phyloP scores from a whole-genome alignment of 495 filamentous ascomycete species.

The Lasiosphaeria hispida region DNA sequence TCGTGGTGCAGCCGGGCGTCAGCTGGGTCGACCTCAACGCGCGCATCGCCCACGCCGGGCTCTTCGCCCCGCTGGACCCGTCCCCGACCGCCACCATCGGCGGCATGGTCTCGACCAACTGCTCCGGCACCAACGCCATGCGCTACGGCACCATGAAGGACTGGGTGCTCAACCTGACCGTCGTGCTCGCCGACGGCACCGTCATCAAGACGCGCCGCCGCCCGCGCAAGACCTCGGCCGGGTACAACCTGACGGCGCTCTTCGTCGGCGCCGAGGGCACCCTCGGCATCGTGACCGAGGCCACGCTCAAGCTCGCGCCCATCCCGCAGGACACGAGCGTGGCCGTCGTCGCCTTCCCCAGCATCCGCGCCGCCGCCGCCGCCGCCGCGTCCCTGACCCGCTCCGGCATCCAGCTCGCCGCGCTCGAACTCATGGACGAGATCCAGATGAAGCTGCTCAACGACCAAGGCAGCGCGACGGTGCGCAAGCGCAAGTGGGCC shows the following conservation, averaged over 20 bases:
- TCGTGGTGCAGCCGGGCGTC: slow-evolving; percentile 82
- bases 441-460: slow-evolving; percentile 73
- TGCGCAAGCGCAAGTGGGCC: slow-evolving; percentile 50
- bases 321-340: slow-evolving; percentile 63
- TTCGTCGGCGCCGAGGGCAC: slow-evolving; percentile 95
- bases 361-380: slow-evolving; percentile 59
- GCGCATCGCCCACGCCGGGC: slow-evolving; percentile 63
- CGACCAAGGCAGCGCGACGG: slow-evolving; percentile 55
- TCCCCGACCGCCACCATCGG: slow-evolving; percentile 60
- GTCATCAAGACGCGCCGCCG: slow-evolving; percentile 71
- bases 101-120: slow-evolving; percentile 76
- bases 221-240: slow-evolving; percentile 71
- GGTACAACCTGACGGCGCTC: slow-evolving; percentile 77
- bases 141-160: slow-evolving; percentile 83
- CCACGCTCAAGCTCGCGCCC: slow-evolving; percentile 66
- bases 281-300: slow-evolving; percentile 83
- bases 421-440: slow-evolving; percentile 72
- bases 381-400: slow-evolving; percentile 63
- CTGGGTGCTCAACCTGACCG: slow-evolving; percentile 75
- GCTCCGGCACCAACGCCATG: slow-evolving; percentile 74
- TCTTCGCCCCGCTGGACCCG: slow-evolving; percentile 87
- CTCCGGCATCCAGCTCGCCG: slow-evolving; percentile 64
- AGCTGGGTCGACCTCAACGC: slow-evolving; percentile 84
- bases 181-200: slow-evolving; percentile 73
- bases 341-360: slow-evolving; percentile 62